Conservation (phyloP, 2,329 filamentous ascomycete genomes). For the Anisogramma anomala region DNA sequence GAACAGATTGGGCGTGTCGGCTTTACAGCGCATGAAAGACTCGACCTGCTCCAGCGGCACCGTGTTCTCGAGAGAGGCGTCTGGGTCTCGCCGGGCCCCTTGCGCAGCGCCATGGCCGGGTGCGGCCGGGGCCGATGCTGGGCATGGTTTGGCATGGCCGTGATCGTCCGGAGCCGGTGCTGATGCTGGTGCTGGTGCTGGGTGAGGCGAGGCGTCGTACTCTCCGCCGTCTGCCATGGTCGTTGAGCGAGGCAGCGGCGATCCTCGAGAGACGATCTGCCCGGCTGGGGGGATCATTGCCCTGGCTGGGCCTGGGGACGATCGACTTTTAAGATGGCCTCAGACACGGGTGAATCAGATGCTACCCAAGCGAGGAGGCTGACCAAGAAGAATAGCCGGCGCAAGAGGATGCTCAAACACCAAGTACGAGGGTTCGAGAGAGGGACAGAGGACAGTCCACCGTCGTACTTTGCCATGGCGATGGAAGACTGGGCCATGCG, state of each 20-base stretch:
- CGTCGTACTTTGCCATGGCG: too few relatives aligned
- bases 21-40: constrained; percentile 20
- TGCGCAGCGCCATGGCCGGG: not conserved
- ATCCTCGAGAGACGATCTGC: not conserved
- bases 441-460: not conserved
- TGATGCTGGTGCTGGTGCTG: not conserved
- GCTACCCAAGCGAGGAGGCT: not conserved
- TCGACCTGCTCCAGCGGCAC: constrained; percentile 16
- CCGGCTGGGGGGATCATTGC: not conserved
- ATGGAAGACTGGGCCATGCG: not conserved
- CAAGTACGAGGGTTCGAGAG: not conserved
- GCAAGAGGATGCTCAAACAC: not conserved
- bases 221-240: constrained; percentile 15
- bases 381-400: not conserved
- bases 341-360: not conserved
- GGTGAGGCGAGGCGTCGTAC: not conserved
- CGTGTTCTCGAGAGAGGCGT: constrained; percentile 9
- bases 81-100: constrained; percentile 1
- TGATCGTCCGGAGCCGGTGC: not conserved
- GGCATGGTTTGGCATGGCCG: not conserved
- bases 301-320: not conserved
- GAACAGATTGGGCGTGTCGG: constrained; percentile 21
- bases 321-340: not conserved
- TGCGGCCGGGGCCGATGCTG: too few relatives aligned
- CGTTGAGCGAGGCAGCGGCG: not conserved